Percentiles rank a stretch among this genome's conserved stretches.
phyloP scores from a whole-genome alignment of 441 rosid species.

The Erodium moschatum region DNA sequence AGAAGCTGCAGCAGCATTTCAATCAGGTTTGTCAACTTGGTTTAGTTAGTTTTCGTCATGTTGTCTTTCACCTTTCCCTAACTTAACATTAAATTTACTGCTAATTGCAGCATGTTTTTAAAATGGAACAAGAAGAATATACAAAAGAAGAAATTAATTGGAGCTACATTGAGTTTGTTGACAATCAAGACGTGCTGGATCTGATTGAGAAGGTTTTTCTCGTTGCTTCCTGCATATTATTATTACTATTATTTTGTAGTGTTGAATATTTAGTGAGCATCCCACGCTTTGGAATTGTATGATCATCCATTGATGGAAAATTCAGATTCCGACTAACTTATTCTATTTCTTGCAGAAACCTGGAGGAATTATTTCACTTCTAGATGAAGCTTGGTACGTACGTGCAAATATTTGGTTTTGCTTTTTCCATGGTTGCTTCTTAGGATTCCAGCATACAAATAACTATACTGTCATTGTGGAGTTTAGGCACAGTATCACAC shows the following conservation, averaged over 20 bases:
- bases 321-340: constrained; percentile 8
- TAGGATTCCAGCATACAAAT: constrained; percentile 1
- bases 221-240: constrained; percentile 3
- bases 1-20: constrained; percentile 98
- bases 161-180: constrained; percentile 99
- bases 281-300: constrained; percentile 16
- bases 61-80: neutral
- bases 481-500: neutral
- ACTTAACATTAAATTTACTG: constrained; percentile 16
- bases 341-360: constrained; percentile 74
- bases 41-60: constrained; percentile 16
- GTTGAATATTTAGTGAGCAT: constrained; percentile 10
- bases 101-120: constrained; percentile 86
- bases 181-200: constrained; percentile 97
- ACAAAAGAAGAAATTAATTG: constrained; percentile 97
- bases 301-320: neutral
- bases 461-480: neutral
- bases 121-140: constrained; percentile 99
- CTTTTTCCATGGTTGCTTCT: constrained; percentile 16
- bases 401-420: constrained; percentile 17
- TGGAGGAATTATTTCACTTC: constrained; percentile 95
- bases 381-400: constrained; percentile 97
- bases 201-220: constrained; percentile 81
- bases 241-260: constrained; percentile 2
- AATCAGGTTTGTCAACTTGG: constrained; percentile 58